Conservation (phyloP, 495 filamentous ascomycete genomes). For the Penicillium macrosclerotiorum region DNA sequence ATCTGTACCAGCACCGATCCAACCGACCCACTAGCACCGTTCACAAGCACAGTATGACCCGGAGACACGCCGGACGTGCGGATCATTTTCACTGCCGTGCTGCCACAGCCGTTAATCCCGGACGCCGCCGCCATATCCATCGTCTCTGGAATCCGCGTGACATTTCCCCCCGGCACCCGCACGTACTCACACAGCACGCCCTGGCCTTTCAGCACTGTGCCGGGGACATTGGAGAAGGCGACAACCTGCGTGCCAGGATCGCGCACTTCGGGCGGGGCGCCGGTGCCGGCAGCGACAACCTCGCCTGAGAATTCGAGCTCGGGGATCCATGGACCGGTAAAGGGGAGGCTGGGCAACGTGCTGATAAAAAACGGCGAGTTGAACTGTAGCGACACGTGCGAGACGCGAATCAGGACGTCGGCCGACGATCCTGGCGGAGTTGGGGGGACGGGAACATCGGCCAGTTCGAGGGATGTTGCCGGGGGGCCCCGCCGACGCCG, state of each 20-base stretch:
- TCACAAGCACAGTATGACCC: slow-evolving; percentile 23
- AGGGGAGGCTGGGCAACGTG: slow-evolving; percentile 7
- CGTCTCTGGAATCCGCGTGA: slow-evolving; percentile 3
- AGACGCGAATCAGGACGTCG: slow-evolving; percentile 21
- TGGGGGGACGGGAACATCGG: slow-evolving; percentile 7
- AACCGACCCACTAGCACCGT: slow-evolving; percentile 27
- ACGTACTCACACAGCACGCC: slow-evolving; percentile 21
- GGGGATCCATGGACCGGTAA: slow-evolving; percentile 14
- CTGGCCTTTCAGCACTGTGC: slow-evolving; percentile 4
- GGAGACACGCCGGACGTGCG: slow-evolving; percentile 22
- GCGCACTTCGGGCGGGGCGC: slow-evolving; percentile 11
- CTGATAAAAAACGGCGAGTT: slow-evolving; percentile 11
- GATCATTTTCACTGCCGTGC: slow-evolving; percentile 24
- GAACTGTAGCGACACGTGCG: slow-evolving; percentile 17
- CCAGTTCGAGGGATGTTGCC: slow-evolving; percentile 2
- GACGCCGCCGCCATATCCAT: slow-evolving; percentile 25
- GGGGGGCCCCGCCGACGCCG: slow-evolving; percentile 11
- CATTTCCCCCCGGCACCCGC: slow-evolving; percentile 10
- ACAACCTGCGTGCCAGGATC: slow-evolving; percentile 14
- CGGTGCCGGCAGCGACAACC: slow-evolving; percentile 13
- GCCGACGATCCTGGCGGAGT: slow-evolving; percentile 5
- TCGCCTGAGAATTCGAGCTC: slow-evolving; percentile 20
- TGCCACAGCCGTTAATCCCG: slow-evolving; percentile 21
- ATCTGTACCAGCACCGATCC: slow-evolving; percentile 21
- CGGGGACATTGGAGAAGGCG: slow-evolving; percentile 13